Evolutionary conservation across 352 stramenopile genomes (phyloP), one percentile per base, ranked within the genome.

Genomic region (Pythium folliculosum): DNA sequence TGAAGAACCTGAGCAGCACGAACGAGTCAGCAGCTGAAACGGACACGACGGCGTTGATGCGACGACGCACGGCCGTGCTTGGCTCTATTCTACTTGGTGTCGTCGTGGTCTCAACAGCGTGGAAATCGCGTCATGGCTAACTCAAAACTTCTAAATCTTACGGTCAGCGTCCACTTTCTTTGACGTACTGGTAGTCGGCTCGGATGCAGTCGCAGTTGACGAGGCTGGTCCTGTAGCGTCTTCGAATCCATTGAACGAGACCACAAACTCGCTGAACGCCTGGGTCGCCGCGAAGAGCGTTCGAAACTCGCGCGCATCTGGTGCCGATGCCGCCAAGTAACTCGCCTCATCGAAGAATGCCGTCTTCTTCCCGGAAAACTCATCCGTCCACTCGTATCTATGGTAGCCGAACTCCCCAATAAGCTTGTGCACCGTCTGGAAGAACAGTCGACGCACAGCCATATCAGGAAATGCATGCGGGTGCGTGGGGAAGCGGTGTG

Each of bases 291-390:
- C 91, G 59, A 95, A 94, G n/a, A 86, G 72, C 25, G 85, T 95
- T 62, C 86, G 82, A 49, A 95, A 94, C 59, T 93, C 83, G 32
- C 87, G 87, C 70, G 88, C 91, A 22, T 90, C 79, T 0, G 80
- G 82, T 6, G 82, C 52, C 9, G 87, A 95, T 6, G 82, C 81
- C 27, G 87, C 87, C 25, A 95, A 64, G 60, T 95, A 95, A 64
- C 87, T 93, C 23, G 87, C 87, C 62, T 95, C 87, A 59, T 95
- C 87, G 55, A 95, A 94, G 61, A 95, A 94, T 12, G 91, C 75
- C 9, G 86, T 92, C 63, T 81, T 82, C 50, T 85, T 80, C 37
- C 88, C 83, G 22, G 82, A 88, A 72, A 91, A 91, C 69, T 95
- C 85, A 69, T 95, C 87, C 3, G 81, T 91, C 87, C 87, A 95